Base-by-base conservation (phyloP, 257 asterid species). In the Nicotiana obtusifolia region DNA sequence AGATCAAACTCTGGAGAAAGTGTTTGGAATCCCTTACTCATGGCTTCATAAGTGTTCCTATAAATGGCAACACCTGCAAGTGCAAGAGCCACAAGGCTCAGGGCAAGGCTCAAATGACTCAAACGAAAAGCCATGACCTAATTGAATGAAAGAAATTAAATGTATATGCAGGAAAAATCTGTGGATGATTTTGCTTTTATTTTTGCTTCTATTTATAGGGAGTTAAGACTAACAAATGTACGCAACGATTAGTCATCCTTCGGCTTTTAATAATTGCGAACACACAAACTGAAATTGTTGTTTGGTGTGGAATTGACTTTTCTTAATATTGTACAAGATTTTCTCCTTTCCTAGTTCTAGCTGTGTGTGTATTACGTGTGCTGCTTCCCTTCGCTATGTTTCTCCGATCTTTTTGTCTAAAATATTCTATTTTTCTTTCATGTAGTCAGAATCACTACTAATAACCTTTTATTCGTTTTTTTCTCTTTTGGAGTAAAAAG, bases 81-180 rank as follows among this genome's bases (percentile, higher is more conserved):
- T 73, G 78, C 60, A 73, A 73, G 78, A 44, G 78, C 78, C 24
- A 73, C 3, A 73, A 73, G 14, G 22, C 78, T 73, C 10, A 73
- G 33, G 2, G 20, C 78, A 47, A 73, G 15, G 37, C 78, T 71
- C 60, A 71, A 47, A 71, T 22, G 61, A 26, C 78, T 73, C 78
- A 47, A 22, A 47, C 78, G 78, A 73, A 73, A 73, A 47, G 37
- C 60, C 78, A 73, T 73, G 59, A 20, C 52, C 41, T 44, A 14
- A 44, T 44, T 14, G 13, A 2, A 0, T 22, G 67, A 61, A 20
- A n/a, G 30, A 60, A 60, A 22, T 0, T 9, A 68, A n/a, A 37
- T n/a, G 17, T 67, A 0, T 19, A 66, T 4, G 37, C 5, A 24
- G 37, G 17, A 11, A 71, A 24, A 73, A 11, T 60, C 22, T 47